These are phyloP conservation scores for Cucurbita pepo DNA, from an alignment of 306 rosid species.

Conservation along the genomic window DNA sequence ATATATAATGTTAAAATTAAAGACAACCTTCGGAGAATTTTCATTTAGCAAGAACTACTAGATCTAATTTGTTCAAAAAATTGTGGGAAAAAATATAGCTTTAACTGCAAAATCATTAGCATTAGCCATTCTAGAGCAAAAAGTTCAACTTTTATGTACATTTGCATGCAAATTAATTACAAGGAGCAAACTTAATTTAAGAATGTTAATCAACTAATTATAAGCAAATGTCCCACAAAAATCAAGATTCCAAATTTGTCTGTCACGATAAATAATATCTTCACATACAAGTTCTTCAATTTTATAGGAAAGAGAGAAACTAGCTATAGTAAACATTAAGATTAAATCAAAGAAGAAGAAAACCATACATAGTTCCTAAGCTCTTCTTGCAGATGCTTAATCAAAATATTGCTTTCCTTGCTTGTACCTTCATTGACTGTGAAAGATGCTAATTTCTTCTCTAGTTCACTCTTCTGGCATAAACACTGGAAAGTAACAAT, in stretches of 20 bases:
- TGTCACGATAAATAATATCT: background rate
- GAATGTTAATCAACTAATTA: background rate
- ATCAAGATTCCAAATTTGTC: background rate
- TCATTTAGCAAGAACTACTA: background rate
- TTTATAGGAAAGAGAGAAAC: background rate
- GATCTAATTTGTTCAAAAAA: background rate
- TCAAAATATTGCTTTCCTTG: constrained; percentile 29
- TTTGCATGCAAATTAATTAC: background rate
- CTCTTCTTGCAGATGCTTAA: constrained; percentile 78
- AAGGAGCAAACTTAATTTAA: background rate
- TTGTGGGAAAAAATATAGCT: background rate
- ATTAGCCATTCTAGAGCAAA: background rate
- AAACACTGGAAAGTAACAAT: constrained; percentile 36
- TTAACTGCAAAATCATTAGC: background rate
- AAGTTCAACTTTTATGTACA: background rate
- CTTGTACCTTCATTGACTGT: constrained; percentile 41
- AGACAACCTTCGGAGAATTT: background rate
- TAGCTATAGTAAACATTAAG: background rate
- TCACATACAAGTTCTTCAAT: background rate
- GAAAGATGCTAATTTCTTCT: constrained; percentile 50
- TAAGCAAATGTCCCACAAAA: background rate
- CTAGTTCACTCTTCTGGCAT: constrained; percentile 63
- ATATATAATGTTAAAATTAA: background rate
- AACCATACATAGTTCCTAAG: constrained; percentile 65
- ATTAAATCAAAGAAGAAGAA: background rate